Base-by-base conservation (phyloP, 805 yeast species). In the Saccharomycopsis oosterbeekiorum region DNA sequence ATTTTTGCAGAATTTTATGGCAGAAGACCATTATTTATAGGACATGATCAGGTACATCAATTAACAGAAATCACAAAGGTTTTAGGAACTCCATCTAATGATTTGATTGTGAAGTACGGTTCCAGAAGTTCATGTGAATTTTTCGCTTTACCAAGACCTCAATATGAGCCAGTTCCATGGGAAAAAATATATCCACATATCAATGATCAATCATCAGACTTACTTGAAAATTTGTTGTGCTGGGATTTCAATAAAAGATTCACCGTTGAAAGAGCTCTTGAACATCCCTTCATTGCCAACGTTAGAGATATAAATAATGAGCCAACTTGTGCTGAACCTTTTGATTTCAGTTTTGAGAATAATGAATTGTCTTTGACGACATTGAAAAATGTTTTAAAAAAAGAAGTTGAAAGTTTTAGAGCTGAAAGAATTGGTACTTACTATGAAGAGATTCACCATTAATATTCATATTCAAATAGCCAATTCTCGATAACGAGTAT, bases 1-100 rank as follows among this genome's bases (percentile, higher is more conserved):
- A 90, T 92, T 10, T 73, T 91, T 63, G 96, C 86, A 1, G 98
- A 92, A 71, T 75, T 92, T 57, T 88, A 87, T 65, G 89, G 90
- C 0, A 76, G 97, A 63, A 79, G 79, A 67, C 96, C 97, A 0
- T 70, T 90, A 15, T 91, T 92, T 70, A 81, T 84, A 57, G 97
- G 97, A 0, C 81, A 80, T 62, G 84, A 84, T 70, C 85, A 85
- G 61, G 67, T 81, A 63, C 86, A 86, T 64, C 98, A 92, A 71
- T 71, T 89, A 9, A 78, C 76, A 53, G 86, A 83, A 68, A 88
- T 92, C 19, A 74, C 84, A 59, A 82, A 83, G 68, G 78, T 87
- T 0, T 72, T 90, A 57, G 97, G 97, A 0, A 73, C 84, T 0
- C 97, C 97, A 0, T 71, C 84, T 0, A 74, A 71, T 37, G 78